Evolutionary conservation across 2,329 filamentous ascomycete genomes (phyloP).

Genomic region (Penicillium sp.): DNA sequence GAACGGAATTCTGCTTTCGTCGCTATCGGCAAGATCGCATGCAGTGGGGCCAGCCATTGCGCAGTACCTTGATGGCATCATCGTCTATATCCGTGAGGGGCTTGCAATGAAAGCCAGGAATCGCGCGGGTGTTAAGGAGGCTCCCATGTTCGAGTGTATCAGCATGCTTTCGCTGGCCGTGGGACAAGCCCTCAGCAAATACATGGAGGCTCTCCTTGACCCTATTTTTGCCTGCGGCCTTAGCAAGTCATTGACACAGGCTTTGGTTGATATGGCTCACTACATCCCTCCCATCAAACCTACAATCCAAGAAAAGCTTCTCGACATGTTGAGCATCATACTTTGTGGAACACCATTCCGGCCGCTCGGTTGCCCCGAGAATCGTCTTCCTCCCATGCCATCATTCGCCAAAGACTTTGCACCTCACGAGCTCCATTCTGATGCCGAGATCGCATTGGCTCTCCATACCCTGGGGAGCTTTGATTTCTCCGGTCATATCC

Average conservation of each 20-base stretch:
- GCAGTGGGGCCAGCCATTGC: slow-evolving; percentile 93
- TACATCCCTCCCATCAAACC: slow-evolving; percentile 94
- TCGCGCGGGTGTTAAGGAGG: slow-evolving; percentile 54
- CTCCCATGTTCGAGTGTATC: slow-evolving; percentile 92
- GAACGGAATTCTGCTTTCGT: slow-evolving; percentile 91
- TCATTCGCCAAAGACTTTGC: slow-evolving; percentile 86
- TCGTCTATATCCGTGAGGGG: slow-evolving; percentile 89
- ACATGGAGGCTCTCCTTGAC: slow-evolving; percentile 91
- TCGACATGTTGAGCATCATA: slow-evolving; percentile 92
- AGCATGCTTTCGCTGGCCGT: slow-evolving; percentile 94
- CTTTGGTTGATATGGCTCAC: slow-evolving; percentile 96
- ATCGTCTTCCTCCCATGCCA: slow-evolving; percentile 73
- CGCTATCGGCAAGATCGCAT: slow-evolving; percentile 93
- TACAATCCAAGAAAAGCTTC: slow-evolving; percentile 84
- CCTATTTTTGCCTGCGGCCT: slow-evolving; percentile 96
- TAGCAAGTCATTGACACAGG: slow-evolving; percentile 88
- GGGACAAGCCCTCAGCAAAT: slow-evolving; percentile 94
- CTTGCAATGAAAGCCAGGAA: slow-evolving; percentile 71
- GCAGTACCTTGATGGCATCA: slow-evolving; percentile 87
- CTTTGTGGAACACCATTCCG: slow-evolving; percentile 89
- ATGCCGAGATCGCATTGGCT: slow-evolving; percentile 84
- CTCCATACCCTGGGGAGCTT: slow-evolving; percentile 96
- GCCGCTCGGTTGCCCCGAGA: slow-evolving; percentile 83
- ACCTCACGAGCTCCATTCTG: slow-evolving; percentile 71
- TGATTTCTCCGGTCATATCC: slow-evolving; percentile 80